These are phyloP conservation scores for Pestalotiopsis sp. DNA, from an alignment of 2,329 filamentous ascomycete species.

Conservation along the genomic window DNA sequence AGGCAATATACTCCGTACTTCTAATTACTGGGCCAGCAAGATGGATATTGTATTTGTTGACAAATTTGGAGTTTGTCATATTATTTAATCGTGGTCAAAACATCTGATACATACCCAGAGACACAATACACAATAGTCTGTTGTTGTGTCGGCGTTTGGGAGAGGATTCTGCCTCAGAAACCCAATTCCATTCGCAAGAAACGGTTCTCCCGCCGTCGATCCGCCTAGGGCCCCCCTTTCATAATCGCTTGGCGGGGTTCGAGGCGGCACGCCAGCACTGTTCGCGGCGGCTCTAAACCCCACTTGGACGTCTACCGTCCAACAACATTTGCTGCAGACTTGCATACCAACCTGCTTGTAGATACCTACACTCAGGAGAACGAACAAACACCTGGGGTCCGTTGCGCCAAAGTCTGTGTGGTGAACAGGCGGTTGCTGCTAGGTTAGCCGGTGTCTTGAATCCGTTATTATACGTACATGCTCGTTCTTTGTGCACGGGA, in stretches of 20 bases:
- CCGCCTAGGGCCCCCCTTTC: slow-evolving; percentile 5
- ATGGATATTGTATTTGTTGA: not conserved
- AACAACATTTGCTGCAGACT: not conserved
- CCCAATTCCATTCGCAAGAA: not conserved
- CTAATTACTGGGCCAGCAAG: too few species aligned
- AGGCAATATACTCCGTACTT: too few species aligned
- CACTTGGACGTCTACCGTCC: not conserved
- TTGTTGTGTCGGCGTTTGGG: not conserved
- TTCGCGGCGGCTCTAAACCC: not conserved
- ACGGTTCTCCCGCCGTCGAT: not conserved
- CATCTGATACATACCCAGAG: not conserved
- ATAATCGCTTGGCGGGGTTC: not conserved
- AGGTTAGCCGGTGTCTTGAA: not conserved
- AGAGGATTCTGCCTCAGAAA: not conserved
- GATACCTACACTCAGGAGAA: not conserved
- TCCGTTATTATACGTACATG: not conserved
- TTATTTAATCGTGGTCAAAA: not conserved
- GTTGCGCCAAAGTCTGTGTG: not conserved
- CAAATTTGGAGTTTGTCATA: not conserved
- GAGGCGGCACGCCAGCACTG: not conserved
- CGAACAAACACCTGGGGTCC: not conserved
- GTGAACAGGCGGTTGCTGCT: not conserved
- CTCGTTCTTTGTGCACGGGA: not conserved
- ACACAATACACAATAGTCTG: not conserved
- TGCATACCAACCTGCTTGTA: not conserved